These are phyloP conservation scores for Cryptococcus sp. DNA, from an alignment of 1,284 basidiomycete species.

Conservation along the genomic window DNA sequence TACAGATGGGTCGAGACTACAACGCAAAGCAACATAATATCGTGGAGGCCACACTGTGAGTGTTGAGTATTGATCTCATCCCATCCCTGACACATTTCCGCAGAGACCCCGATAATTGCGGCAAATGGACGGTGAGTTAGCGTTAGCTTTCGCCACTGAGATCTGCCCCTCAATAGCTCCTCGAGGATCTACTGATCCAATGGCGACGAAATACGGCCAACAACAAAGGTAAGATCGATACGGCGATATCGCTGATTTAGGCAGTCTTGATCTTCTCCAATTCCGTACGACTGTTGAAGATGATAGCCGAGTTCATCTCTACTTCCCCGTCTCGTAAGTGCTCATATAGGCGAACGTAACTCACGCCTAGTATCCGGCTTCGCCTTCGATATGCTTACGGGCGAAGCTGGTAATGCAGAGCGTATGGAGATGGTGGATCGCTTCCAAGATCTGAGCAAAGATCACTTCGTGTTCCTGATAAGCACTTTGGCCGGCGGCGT, in stretches of 20 bases:
- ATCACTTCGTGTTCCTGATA: slow-evolving; percentile 52
- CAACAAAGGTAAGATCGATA: slow-evolving; percentile 38
- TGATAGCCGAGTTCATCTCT: slow-evolving; percentile 53
- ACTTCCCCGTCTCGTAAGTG: slow-evolving; percentile 40
- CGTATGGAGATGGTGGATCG: slow-evolving; percentile 54
- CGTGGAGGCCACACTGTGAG: slow-evolving; percentile 38
- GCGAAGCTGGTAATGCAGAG: slow-evolving; percentile 49
- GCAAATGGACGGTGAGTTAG: slow-evolving; percentile 55
- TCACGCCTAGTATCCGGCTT: slow-evolving; percentile 38
- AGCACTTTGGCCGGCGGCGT: slow-evolving; percentile 49
- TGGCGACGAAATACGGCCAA: slow-evolving; percentile 54
- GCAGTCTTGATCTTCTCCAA: slow-evolving; percentile 56
- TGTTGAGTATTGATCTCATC: not conserved
- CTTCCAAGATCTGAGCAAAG: slow-evolving; percentile 52
- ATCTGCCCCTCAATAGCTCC: slow-evolving; percentile 38
- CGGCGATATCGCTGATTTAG: slow-evolving; percentile 8
- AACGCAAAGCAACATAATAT: slow-evolving; percentile 27
- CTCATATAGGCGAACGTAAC: slow-evolving; percentile 34
- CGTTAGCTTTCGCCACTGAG: not conserved
- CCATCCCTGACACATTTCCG: not conserved
- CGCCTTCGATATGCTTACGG: slow-evolving; percentile 52
- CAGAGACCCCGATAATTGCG: slow-evolving; percentile 54
- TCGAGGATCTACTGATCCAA: slow-evolving; percentile 48
- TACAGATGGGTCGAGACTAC: slow-evolving; percentile 33
- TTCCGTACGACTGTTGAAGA: slow-evolving; percentile 54